A percentile compares a stretch with the other conserved stretches of the same genome.
These are phyloP conservation scores for Tephrocybe sp. DNA, from an alignment of 768 basidiomycete genomes.

Conservation along the genomic window DNA sequence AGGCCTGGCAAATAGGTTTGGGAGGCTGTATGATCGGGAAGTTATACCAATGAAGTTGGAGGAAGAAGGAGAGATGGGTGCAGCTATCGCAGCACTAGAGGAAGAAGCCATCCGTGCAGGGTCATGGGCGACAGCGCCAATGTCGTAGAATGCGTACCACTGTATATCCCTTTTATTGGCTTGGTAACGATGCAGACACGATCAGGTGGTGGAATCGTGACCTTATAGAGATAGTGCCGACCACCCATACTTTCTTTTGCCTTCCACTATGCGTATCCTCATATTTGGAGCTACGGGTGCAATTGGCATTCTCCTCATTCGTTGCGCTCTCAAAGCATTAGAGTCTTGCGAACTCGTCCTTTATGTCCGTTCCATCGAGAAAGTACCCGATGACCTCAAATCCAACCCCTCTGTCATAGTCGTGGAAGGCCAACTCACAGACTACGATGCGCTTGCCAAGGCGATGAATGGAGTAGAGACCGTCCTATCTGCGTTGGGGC, in stretches of 20 bases:
- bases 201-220: no score
- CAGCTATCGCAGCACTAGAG: conserved; percentile 48
- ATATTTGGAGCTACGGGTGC: conserved; percentile 74
- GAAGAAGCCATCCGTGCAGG: conserved; percentile 41
- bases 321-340: conserved; percentile 47
- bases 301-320: conserved; percentile 54
- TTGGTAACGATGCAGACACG: no score
- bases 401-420: conserved; percentile 46
- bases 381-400: conserved; percentile 52
- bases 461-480: conserved; percentile 60
- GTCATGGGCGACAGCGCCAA: conserved; percentile 36
- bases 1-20: conserved; percentile 48
- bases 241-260: neutral
- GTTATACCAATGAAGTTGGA: conserved; percentile 43
- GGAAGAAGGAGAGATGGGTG: conserved; percentile 45
- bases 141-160: no score
- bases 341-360: conserved; percentile 47
- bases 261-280: conserved; percentile 48
- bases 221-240: no score
- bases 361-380: conserved; percentile 65
- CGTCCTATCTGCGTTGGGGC: conserved; percentile 70
- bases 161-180: no score
- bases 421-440: conserved; percentile 55
- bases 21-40: conserved; percentile 47
- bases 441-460: conserved; percentile 45